These are phyloP conservation scores for Coemansia sp. DNA, from an alignment of 192 early-diverging fungal species.

Conservation along the genomic window DNA sequence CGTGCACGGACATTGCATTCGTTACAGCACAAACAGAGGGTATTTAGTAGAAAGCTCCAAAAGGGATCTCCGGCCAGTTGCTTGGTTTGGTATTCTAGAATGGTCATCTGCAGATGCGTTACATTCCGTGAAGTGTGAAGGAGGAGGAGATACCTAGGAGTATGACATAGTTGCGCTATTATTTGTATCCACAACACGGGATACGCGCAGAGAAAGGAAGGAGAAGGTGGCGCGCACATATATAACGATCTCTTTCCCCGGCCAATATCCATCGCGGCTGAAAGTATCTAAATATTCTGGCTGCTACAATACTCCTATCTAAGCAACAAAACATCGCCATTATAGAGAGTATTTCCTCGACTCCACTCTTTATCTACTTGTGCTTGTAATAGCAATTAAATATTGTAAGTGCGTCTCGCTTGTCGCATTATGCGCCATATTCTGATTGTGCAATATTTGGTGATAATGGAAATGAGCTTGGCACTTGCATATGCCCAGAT, in stretches of 20 bases:
- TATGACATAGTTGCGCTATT: not conserved
- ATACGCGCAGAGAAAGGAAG: not conserved
- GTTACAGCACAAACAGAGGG: not conserved
- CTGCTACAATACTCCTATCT: not conserved
- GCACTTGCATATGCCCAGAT: not conserved
- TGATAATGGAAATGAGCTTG: not conserved
- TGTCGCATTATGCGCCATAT: not conserved
- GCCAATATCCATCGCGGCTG: not conserved
- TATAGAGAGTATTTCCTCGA: not conserved
- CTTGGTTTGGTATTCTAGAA: not conserved
- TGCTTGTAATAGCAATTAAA: not conserved
- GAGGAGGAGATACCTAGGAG: not conserved
- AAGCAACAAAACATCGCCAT: not conserved
- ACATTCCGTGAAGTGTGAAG: not conserved
- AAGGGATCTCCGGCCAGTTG: not conserved
- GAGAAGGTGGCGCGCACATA: not conserved
- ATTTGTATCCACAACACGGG: not conserved
- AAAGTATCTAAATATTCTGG: not conserved
- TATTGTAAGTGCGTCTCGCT: not conserved
- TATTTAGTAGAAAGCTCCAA: not conserved
- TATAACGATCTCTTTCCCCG: not conserved
- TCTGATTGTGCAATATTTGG: not conserved
- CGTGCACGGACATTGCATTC: not conserved
- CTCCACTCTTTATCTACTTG: not conserved
- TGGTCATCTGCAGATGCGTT: not conserved